Conservation (phyloP, 2,329 filamentous ascomycete genomes). For the Amphichorda felina region DNA sequence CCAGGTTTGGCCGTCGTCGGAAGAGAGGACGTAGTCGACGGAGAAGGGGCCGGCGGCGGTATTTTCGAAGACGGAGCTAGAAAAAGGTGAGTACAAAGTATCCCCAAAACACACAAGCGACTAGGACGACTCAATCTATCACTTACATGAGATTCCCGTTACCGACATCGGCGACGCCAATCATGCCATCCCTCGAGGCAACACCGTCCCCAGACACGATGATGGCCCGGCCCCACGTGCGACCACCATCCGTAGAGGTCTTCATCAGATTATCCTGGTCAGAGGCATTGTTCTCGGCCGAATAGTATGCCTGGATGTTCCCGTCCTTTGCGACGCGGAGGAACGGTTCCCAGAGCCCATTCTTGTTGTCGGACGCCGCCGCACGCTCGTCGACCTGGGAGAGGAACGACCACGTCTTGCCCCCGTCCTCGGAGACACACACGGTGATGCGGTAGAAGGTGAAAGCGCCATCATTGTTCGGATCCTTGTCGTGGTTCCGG, state of each 20-base stretch:
- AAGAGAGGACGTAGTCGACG: conserved; percentile 22
- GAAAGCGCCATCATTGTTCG: conserved; percentile 9
- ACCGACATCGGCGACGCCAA: no score
- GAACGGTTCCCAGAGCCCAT: conserved; percentile 34
- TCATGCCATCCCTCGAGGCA: no score
- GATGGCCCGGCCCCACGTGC: no score
- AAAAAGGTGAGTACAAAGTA: not conserved
- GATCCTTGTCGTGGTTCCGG: conserved; percentile 21
- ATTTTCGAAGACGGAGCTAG: conserved; percentile 28
- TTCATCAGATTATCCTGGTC: no score
- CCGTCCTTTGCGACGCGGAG: conserved; percentile 23
- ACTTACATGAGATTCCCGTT: no score
- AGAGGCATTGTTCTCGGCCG: no score
- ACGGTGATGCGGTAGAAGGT: conserved; percentile 27
- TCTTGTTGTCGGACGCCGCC: conserved; percentile 7
- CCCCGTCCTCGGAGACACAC: conserved; percentile 27
- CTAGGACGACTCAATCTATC: no score
- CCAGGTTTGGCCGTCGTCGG: conserved; percentile 30
- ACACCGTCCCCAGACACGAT: no score
- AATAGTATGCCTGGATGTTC: conserved; percentile 28
- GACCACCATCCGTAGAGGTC: no score
- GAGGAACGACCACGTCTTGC: conserved; percentile 21
- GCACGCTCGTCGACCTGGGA: conserved; percentile 13
- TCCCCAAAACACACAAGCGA: conserved; percentile 21
- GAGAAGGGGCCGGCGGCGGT: conserved; percentile 19